These are phyloP conservation scores for Penicillium digitatum DNA, from an alignment of 2,329 filamentous ascomycete genomes.

Conservation along the genomic window DNA sequence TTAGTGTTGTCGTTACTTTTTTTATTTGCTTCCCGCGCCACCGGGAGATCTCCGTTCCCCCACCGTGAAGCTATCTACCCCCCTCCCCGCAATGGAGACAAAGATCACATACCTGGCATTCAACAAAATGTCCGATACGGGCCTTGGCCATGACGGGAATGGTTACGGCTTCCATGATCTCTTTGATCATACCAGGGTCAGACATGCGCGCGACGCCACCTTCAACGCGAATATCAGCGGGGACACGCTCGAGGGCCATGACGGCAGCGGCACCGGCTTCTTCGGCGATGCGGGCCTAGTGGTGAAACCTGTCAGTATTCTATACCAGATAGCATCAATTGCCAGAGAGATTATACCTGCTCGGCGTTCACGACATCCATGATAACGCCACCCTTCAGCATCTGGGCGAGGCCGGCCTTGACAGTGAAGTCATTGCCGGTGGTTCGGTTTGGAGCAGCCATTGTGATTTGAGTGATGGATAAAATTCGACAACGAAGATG, in stretches of 20 bases:
- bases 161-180: slow-evolving; percentile 90
- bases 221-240: slow-evolving; percentile 87
- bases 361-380: slow-evolving; percentile 97
- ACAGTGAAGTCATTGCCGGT: slow-evolving; percentile 66
- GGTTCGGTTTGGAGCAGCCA: slow-evolving; percentile 36
- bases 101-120: slow-evolving; percentile 66
- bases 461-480: slow-evolving; percentile 22
- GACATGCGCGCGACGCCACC: slow-evolving; percentile 97
- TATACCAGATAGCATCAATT: neutral
- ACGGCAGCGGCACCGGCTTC: slow-evolving; percentile 93
- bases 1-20: slow-evolving; percentile 1
- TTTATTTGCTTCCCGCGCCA: neutral
- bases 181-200: slow-evolving; percentile 88
- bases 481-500: slow-evolving; percentile 2
- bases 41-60: neutral
- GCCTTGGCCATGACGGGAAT: slow-evolving; percentile 99
- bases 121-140: slow-evolving; percentile 94
- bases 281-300: slow-evolving; percentile 89
- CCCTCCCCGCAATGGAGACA: slow-evolving; percentile 2
- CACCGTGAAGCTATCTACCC: neutral
- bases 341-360: slow-evolving; percentile 51
- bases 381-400: slow-evolving; percentile 98
- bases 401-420: slow-evolving; percentile 93
- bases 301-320: neutral
- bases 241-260: slow-evolving; percentile 97